Percentiles rank a stretch among this genome's conserved stretches.
These are phyloP conservation scores for Populus alba DNA, from an alignment of 345 rosid species.

Conservation along the genomic window DNA sequence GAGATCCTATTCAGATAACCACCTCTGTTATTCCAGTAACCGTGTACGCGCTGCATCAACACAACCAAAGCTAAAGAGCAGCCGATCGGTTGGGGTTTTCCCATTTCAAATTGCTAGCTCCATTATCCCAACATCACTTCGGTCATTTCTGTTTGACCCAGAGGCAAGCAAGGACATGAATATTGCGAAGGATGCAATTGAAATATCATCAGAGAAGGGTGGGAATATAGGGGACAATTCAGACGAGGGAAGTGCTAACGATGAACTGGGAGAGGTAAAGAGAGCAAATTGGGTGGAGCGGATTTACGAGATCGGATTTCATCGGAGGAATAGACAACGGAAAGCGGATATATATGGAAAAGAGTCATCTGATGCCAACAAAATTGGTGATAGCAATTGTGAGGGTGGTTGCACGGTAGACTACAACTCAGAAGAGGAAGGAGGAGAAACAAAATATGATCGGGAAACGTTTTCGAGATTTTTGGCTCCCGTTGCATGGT, in stretches of 20 bases:
- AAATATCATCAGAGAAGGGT: constrained; percentile 15
- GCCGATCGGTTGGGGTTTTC: constrained; percentile 54
- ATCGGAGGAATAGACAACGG: constrained; percentile 45
- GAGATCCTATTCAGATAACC: constrained; percentile 66
- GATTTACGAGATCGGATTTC: constrained; percentile 59
- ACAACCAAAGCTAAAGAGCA: constrained; percentile 48
- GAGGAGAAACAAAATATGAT: constrained; percentile 30
- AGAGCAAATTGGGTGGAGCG: constrained; percentile 78
- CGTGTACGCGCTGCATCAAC: constrained; percentile 42
- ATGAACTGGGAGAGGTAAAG: constrained; percentile 31
- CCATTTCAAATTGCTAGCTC: constrained; percentile 58
- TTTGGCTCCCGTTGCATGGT: constrained; percentile 50
- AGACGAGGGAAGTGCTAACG: constrained; percentile 11
- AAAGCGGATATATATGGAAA: constrained; percentile 24
- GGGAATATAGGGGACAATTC: constrained; percentile 16
- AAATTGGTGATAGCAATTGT: constrained; percentile 30
- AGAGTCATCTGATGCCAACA: constrained; percentile 18
- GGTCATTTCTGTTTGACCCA: constrained; percentile 55
- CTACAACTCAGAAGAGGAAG: constrained; percentile 48
- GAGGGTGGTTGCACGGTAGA: constrained; percentile 48
- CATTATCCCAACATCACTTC: constrained; percentile 50
- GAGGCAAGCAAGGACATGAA: constrained; percentile 42
- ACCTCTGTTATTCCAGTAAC: constrained; percentile 44
- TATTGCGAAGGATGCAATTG: background rate
- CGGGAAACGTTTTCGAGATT: constrained; percentile 52